A percentile compares a stretch with the other conserved stretches of the same genome.
phyloP scores from a whole-genome alignment of 1,284 basidiomycete species.

The Moniliella sp. region DNA sequence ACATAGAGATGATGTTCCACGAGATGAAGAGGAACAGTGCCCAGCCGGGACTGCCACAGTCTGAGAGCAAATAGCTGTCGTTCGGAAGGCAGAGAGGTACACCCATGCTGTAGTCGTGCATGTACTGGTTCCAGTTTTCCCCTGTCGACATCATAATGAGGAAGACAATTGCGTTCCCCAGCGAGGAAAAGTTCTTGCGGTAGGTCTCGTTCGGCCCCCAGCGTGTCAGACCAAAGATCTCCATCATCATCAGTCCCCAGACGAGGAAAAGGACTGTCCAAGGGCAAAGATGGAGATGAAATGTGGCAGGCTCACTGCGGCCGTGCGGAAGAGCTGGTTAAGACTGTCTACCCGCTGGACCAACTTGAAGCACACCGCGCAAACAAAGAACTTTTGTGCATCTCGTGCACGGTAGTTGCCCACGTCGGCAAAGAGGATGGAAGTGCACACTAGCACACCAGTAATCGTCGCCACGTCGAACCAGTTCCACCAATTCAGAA shows the following conservation, averaged over 20 bases:
- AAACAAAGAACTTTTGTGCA: slow-evolving; percentile 80
- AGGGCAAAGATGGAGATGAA: slow-evolving; percentile 59
- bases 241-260: slow-evolving; percentile 69
- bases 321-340: slow-evolving; percentile 90
- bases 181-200: slow-evolving; percentile 58
- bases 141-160: slow-evolving; percentile 43
- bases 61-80: slow-evolving; percentile 48
- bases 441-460: slow-evolving; percentile 64
- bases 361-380: slow-evolving; percentile 77
- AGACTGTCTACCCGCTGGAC: slow-evolving; percentile 69
- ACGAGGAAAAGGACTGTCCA: slow-evolving; percentile 84
- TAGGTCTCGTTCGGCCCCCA: slow-evolving; percentile 51
- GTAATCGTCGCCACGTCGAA: slow-evolving; percentile 66
- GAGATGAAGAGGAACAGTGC: slow-evolving; percentile 72
- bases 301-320: slow-evolving; percentile 44
- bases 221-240: slow-evolving; percentile 79
- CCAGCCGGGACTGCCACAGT: slow-evolving; percentile 72
- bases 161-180: slow-evolving; percentile 66
- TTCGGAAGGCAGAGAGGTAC: slow-evolving; percentile 58
- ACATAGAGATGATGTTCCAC: slow-evolving; percentile 89
- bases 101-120: slow-evolving; percentile 38
- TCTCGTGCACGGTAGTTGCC: slow-evolving; percentile 38
- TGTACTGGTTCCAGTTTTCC: slow-evolving; percentile 31
- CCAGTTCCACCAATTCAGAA: slow-evolving; percentile 59
- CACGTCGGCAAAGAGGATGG: slow-evolving; percentile 37